Evolutionary conservation across 306 rosid species (phyloP).

Genomic region (Vigna radiata): DNA sequence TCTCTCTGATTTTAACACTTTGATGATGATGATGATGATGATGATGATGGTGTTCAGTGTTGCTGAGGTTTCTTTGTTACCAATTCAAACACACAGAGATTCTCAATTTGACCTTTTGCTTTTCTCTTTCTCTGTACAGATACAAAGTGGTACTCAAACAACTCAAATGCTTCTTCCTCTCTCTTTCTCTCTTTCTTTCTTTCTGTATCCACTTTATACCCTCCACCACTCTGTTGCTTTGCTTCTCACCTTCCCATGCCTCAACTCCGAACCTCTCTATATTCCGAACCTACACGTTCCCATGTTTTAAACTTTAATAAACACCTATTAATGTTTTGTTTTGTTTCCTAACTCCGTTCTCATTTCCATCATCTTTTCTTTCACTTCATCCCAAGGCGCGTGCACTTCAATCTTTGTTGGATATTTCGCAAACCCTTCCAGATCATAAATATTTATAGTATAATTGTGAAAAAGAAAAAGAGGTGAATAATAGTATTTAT

Average conservation of each 20-base stretch:
- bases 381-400: slow-evolving; percentile 37
- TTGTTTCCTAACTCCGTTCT: slow-evolving; percentile 20
- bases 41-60: slow-evolving; percentile 43
- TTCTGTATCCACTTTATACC: slow-evolving; percentile 46
- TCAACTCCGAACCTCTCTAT: slow-evolving; percentile 46
- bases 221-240: slow-evolving; percentile 24
- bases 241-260: slow-evolving; percentile 35
- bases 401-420: slow-evolving; percentile 33
- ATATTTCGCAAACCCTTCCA: slow-evolving; percentile 3
- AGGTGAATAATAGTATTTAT: not conserved
- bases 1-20: slow-evolving; percentile 24
- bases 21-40: slow-evolving; percentile 24
- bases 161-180: slow-evolving; percentile 25
- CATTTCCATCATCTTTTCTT: not conserved
- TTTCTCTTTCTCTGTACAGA: slow-evolving; percentile 38
- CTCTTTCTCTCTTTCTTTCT: slow-evolving; percentile 32
- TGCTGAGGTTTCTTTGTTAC: slow-evolving; percentile 55
- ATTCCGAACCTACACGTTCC: slow-evolving; percentile 34
- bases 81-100: slow-evolving; percentile 52
- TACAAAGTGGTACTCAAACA: slow-evolving; percentile 32
- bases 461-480: not conserved
- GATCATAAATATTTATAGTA: not conserved
- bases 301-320: slow-evolving; percentile 2
- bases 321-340: slow-evolving; percentile 8
- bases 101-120: slow-evolving; percentile 45